Evolutionary conservation across 208 protist species (phyloP), one percentile per base, ranked within the genome.

Genomic region (Wallacemonas sp.): DNA sequence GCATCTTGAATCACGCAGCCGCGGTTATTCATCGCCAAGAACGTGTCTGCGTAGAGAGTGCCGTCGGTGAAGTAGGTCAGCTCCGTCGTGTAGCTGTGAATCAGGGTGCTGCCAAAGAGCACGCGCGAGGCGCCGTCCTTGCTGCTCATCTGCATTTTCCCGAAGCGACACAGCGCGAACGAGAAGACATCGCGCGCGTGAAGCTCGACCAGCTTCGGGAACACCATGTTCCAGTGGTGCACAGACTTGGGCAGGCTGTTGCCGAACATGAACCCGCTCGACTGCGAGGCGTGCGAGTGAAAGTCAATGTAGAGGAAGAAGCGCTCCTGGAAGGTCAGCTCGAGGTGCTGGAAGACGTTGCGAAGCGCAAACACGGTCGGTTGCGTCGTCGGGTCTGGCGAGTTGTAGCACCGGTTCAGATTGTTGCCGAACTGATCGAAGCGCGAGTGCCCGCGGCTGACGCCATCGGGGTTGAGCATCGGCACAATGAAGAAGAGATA

Each of bases 391-490:
- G 82, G 70, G 31, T 91, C 79, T 1, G 93, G 92, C 57, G 86
- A 64, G 64, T 90, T 88, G 79, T 98, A 98, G 83, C 82, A 96
- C 10, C 97, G 89, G 72, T 98, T 98, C 38, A 98, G 76, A 76
- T 98, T 98, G 76, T 86, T 78, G 18, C 94, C 95, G 48, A 75
- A 88, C 57, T 92, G 84, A 61, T 98, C 97, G 10, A 94, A 74
- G 16, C 95, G 87, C 25, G 89, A 96, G 82, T 97, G 86, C n/a
- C 97, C 97, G n/a, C 89, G 81, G 20, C 79, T 80, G 42, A 98
- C 91, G 36, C 97, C 94, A 64, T 98, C 97, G 0, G 95, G 95
- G 76, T 98, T 98, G 41, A 98, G 64, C 87, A 94, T 95, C 18
- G 90, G 92, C n/a, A 97, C 81, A 72, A 97, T 85, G 52, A 86